Base-by-base conservation (phyloP, 441 rosid genomes). In the Jatropha multifida region DNA sequence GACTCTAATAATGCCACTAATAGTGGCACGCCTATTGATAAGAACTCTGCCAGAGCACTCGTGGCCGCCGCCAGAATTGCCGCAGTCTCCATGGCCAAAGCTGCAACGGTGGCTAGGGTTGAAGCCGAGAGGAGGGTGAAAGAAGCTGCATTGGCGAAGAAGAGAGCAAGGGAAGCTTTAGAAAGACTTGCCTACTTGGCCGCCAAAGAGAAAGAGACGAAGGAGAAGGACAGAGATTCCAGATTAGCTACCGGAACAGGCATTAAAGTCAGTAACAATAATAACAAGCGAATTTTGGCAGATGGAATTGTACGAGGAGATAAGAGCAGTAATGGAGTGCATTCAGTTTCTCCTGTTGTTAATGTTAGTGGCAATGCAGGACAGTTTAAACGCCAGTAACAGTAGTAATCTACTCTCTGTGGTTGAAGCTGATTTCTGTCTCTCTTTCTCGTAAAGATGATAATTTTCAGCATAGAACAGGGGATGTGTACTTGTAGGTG, bases 121-220 rank as follows among this genome's bases (percentile, higher is more conserved):
- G 92, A 88, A 74, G 92, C 91, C 6, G 82, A 80, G 73, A 83
- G 79, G 81, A 88, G 86, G 82, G 87, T 86, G 44, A 59, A 75
- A 65, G 89, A 85, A 61, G 93, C 94, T 46, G 72, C 81, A 13
- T 52, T 73, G 38, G 91, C 93, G 3, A 86, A 87, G 91, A 74
- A 81, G 83, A 87, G 79, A 77, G 96, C 96, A 38, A 87, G 83
- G 77, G 90, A 84, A 73, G 94, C 97, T 15, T 62, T 92, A 68
- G 90, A 82, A 84, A 78, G 75, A 77, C 89, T 92, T 44, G 85
- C 88, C 23, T 80, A 65, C 74, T 61, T 90, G 76, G 82, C 83
- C 32, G 20, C 83, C 11, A 78, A 60, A 71, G 84, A 82, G 71
- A 84, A 75, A 48, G 80, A 83, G 23, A 66, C 38, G 59, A 74